Percentiles rank a stretch among this genome's conserved stretches.
phyloP scores from a whole-genome alignment of 2,329 filamentous ascomycete genomes.

The Nemania abortiva region DNA sequence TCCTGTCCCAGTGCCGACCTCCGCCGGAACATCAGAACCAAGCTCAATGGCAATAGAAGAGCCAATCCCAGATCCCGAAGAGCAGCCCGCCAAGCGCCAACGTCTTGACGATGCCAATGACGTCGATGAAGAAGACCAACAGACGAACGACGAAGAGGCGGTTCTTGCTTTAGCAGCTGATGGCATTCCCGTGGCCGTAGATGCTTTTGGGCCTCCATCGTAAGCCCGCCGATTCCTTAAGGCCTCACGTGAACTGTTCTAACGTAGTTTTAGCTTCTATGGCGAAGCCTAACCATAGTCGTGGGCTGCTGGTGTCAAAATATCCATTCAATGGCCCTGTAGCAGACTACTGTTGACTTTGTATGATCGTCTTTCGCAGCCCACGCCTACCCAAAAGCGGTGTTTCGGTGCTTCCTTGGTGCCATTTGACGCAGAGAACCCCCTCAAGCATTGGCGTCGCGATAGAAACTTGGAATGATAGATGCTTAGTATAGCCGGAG shows the following conservation, averaged over 20 bases:
- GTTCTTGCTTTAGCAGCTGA: slow-evolving; percentile 49
- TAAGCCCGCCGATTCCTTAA: slow-evolving; percentile 37
- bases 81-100: slow-evolving; percentile 51
- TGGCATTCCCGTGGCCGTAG: slow-evolving; percentile 42
- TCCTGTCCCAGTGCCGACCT: slow-evolving; percentile 21
- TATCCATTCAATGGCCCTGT: slow-evolving; percentile 12
- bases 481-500: slow-evolving; percentile 26
- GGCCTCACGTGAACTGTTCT: slow-evolving; percentile 15
- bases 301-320: slow-evolving; percentile 28
- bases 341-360: slow-evolving; percentile 1
- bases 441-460: background rate
- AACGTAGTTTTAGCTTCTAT: slow-evolving; percentile 44
- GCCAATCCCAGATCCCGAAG: slow-evolving; percentile 44
- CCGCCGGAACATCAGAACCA: slow-evolving; percentile 37
- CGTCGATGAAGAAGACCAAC: slow-evolving; percentile 42
- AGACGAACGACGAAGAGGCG: slow-evolving; percentile 46
- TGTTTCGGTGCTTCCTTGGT: slow-evolving; percentile 19
- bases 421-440: slow-evolving; percentile 18
- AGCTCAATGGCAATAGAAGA: slow-evolving; percentile 41
- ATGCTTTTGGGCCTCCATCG: slow-evolving; percentile 47
- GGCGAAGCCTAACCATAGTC: slow-evolving; percentile 47
- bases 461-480: slow-evolving; percentile 21
- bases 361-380: slow-evolving; percentile 25
- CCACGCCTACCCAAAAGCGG: slow-evolving; percentile 30
- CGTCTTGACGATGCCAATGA: slow-evolving; percentile 47